Evolutionary conservation across 352 stramenopile genomes (phyloP).

Genomic region (Elongisporangium anandrum): DNA sequence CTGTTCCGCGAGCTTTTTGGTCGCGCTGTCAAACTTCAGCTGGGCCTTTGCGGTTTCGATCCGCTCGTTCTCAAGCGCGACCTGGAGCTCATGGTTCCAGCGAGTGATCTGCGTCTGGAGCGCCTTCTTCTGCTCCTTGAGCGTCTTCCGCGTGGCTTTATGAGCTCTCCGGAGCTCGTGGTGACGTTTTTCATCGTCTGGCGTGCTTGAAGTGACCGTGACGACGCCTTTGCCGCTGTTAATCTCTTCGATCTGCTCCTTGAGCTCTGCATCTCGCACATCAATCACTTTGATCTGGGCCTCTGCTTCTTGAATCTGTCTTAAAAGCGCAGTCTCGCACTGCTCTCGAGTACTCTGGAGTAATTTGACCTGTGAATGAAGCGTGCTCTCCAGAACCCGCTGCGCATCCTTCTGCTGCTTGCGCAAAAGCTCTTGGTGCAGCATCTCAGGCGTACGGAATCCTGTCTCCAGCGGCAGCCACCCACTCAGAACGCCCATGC

Average conservation of each 20-base stretch:
- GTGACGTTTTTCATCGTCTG: constrained; percentile 8
- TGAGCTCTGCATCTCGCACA: constrained; percentile 25
- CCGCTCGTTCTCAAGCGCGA: constrained; percentile 20
- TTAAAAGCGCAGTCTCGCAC: constrained; percentile 9
- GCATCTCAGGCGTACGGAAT: constrained; percentile 11
- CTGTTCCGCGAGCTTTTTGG: constrained; percentile 4
- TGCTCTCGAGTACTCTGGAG: constrained; percentile 10
- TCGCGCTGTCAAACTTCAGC: constrained; percentile 5
- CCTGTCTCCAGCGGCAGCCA: constrained; percentile 17
- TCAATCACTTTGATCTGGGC: constrained; percentile 15
- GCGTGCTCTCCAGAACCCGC: constrained; percentile 19
- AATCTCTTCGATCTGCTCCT: constrained; percentile 53
- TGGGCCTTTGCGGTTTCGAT: constrained; percentile 10
- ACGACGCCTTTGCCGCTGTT: constrained; percentile 35
- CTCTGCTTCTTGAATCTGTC: constrained; percentile 14
- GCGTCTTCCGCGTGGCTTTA: constrained; percentile 34
- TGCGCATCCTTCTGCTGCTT: constrained; percentile 39
- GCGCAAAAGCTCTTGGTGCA: constrained; percentile 16
- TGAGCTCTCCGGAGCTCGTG: constrained; percentile 34
- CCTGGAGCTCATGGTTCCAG: constrained; percentile 19
- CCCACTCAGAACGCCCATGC: constrained; percentile 11
- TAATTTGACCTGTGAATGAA: constrained; percentile 13
- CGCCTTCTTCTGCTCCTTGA: constrained; percentile 43
- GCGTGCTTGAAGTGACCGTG: background rate
- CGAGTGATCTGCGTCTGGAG: constrained; percentile 9